Conservation (phyloP, 2,329 filamentous ascomycete species). For the Coniochaeta sp. region DNA sequence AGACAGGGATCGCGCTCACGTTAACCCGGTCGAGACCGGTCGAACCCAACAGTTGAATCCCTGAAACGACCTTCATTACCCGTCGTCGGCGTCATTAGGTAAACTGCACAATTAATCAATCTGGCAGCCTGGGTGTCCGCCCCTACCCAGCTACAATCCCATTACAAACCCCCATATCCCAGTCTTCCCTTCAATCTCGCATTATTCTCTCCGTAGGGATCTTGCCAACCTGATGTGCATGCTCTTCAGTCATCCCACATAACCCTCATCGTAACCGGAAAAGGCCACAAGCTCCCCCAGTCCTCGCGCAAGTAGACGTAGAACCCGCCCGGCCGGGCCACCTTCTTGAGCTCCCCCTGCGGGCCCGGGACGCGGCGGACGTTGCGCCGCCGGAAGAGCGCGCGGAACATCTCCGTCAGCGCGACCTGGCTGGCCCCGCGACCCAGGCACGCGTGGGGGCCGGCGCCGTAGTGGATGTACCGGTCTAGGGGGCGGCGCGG, state of each 20-base stretch:
- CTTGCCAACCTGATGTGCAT: no score
- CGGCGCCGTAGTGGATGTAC: constrained; percentile 59
- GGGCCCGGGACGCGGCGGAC: constrained; percentile 54
- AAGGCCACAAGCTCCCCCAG: constrained; percentile 42
- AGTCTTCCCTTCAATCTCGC: no score
- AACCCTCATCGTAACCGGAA: constrained; percentile 47
- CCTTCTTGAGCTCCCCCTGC: constrained; percentile 62
- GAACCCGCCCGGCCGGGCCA: constrained; percentile 46
- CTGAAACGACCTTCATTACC: background rate
- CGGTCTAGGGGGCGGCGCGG: constrained; percentile 54
- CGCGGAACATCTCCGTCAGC: constrained; percentile 61
- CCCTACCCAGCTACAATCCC: background rate
- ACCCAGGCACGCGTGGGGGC: constrained; percentile 57
- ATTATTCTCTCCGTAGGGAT: no score
- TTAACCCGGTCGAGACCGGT: background rate
- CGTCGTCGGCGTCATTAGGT: background rate
- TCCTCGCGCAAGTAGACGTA: constrained; percentile 60
- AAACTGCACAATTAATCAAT: background rate
- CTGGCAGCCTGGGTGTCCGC: background rate
- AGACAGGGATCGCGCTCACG: background rate
- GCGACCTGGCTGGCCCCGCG: constrained; percentile 52
- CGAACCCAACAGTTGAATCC: background rate
- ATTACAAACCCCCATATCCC: no score
- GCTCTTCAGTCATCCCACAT: constrained; percentile 33
- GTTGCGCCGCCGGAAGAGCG: constrained; percentile 53